Evolutionary conservation across 73 alveolate genomes (phyloP).

Genomic region (Diophrys sp.): DNA sequence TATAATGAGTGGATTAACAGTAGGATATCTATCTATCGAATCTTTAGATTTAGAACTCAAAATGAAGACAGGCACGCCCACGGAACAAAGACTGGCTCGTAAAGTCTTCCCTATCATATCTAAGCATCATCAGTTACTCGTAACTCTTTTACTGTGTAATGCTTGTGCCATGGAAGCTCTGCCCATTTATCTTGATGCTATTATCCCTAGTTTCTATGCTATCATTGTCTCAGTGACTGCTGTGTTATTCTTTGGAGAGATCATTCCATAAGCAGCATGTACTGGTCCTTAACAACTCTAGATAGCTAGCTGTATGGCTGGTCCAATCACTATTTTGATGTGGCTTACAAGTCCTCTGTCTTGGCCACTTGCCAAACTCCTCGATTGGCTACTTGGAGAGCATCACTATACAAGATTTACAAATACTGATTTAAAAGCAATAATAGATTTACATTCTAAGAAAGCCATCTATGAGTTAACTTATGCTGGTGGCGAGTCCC

Average conservation of each 20-base stretch:
- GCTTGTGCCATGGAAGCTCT: constrained; percentile 95
- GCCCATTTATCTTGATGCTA: constrained; percentile 87
- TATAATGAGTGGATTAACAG: constrained; percentile 96
- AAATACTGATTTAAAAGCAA: constrained; percentile 51
- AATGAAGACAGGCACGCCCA: constrained; percentile 80
- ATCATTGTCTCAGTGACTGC: constrained; percentile 88
- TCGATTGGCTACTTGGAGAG: constrained; percentile 66
- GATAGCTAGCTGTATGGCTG: constrained; percentile 87
- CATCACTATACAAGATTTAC: constrained; percentile 42
- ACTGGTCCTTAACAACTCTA: constrained; percentile 95
- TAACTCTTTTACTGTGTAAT: constrained; percentile 93
- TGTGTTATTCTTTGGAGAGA: constrained; percentile 92
- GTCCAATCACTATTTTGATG: constrained; percentile 75
- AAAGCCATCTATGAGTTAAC: constrained; percentile 31
- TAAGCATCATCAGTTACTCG: constrained; percentile 91
- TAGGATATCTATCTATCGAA: constrained; percentile 93
- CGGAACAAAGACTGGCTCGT: constrained; percentile 69
- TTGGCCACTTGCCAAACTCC: constrained; percentile 68
- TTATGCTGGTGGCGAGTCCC: constrained; percentile 2
- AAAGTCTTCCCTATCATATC: constrained; percentile 74
- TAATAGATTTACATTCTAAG: constrained; percentile 43
- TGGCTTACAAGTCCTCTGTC: constrained; percentile 40
- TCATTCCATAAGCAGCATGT: constrained; percentile 94
- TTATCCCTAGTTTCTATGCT: constrained; percentile 88
- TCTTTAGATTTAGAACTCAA: constrained; percentile 87